Conservation (phyloP, 2,329 filamentous ascomycete genomes). For the Penicillium sp. region DNA sequence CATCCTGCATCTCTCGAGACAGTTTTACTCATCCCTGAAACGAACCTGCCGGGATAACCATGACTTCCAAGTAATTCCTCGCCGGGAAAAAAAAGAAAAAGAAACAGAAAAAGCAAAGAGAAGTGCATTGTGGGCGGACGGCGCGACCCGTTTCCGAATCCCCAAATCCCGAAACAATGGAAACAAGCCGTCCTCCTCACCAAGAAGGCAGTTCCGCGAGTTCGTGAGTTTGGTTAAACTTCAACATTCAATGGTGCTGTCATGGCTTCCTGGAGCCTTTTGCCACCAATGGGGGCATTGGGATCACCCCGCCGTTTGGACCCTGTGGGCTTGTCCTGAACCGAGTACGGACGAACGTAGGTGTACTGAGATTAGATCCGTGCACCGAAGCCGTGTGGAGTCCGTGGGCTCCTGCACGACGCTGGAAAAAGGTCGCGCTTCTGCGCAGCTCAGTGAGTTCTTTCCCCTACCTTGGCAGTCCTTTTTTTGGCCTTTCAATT, state of each 20-base stretch:
- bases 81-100: neutral
- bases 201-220: neutral
- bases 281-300: neutral
- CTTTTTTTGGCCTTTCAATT: neutral
- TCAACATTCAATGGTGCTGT: conserved; percentile 22
- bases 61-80: neutral
- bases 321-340: neutral
- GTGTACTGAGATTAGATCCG: conserved; percentile 5
- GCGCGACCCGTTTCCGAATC: neutral
- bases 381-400: conserved; percentile 5
- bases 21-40: no score
- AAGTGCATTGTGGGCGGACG: neutral
- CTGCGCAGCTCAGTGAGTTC: neutral
- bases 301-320: neutral
- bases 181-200: neutral
- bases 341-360: no score
- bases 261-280: neutral
- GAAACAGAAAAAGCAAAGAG: neutral
- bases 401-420: neutral
- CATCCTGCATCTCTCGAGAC: neutral
- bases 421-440: neutral
- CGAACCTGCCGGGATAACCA: neutral
- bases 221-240: conserved; percentile 16
- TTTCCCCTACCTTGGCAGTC: neutral
- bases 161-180: neutral